Conservation (phyloP, 768 basidiomycete genomes). For the Inosperma sp. region DNA sequence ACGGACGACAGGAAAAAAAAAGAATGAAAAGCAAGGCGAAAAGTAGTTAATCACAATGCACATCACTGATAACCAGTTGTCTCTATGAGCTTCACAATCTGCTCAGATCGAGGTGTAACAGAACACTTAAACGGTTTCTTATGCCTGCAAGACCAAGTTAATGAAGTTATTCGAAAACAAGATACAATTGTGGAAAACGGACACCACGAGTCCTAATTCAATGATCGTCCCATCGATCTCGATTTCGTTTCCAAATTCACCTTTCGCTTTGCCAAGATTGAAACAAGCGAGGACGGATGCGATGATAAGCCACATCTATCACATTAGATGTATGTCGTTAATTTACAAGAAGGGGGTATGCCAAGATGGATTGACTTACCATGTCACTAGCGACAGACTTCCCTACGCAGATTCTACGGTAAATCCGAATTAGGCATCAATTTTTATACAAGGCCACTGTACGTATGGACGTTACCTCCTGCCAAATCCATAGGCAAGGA, state of each 20-base stretch:
- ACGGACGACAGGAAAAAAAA: too few species aligned
- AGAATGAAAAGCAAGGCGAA: too few species aligned
- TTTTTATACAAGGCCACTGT: background rate
- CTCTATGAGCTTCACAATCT: background rate
- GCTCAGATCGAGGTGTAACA: conserved; percentile 17
- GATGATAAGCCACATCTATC: conserved; percentile 9
- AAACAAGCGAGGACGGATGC: conserved; percentile 10
- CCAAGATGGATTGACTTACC: background rate
- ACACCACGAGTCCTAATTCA: background rate
- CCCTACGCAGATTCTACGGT: conserved; percentile 6
- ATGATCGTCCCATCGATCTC: conserved; percentile 10
- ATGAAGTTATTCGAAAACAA: background rate
- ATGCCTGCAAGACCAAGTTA: conserved; percentile 8
- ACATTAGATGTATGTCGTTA: background rate
- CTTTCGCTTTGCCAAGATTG: conserved; percentile 4
- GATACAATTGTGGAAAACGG: background rate
- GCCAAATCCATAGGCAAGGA: conserved; percentile 11
- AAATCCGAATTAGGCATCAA: background rate
- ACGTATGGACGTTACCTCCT: conserved; percentile 1
- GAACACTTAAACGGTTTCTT: conserved; percentile 19
- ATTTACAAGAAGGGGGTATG: background rate
- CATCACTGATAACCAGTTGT: background rate
- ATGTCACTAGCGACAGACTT: conserved; percentile 9
- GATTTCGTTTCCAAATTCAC: conserved; percentile 14
- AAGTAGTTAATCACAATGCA: conserved; percentile 10